Evolutionary conservation across 2,329 filamentous ascomycete genomes (phyloP).

Genomic region (Diplocarpon mali): DNA sequence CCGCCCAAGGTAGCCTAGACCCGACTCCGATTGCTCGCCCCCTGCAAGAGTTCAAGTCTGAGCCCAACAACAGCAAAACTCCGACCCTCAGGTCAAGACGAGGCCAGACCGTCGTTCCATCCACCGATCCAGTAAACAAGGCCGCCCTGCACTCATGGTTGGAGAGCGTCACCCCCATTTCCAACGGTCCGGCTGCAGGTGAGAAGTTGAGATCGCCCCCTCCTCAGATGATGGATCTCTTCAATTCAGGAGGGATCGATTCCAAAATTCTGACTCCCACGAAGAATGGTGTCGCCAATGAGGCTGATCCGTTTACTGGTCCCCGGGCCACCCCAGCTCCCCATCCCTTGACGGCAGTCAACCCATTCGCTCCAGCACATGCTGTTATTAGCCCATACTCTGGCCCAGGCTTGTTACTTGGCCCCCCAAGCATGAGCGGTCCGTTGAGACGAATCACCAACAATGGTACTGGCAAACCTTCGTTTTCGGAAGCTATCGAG

Average conservation of each 20-base stretch:
- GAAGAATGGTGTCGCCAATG: constrained; percentile 6
- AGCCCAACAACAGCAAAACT: constrained; percentile 11
- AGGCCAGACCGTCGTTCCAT: constrained; percentile 12
- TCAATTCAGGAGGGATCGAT: constrained; percentile 3
- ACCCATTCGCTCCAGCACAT: constrained; percentile 9
- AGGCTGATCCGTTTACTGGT: constrained; percentile 12
- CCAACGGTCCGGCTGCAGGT: constrained; percentile 1
- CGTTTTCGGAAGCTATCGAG: constrained; percentile 21
- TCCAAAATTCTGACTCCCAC: background rate
- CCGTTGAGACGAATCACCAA: constrained; percentile 14
- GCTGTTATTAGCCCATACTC: constrained; percentile 3
- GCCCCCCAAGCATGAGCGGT: background rate
- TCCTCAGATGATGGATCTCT: constrained; percentile 14
- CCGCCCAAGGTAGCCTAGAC: background rate
- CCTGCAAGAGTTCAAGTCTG: constrained; percentile 10
- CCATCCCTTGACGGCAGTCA: background rate
- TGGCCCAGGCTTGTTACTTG: background rate
- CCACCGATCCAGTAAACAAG: constrained; percentile 13
- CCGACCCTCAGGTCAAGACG: constrained; percentile 16
- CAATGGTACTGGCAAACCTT: constrained; percentile 19
- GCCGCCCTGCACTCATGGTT: constrained; percentile 9
- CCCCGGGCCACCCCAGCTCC: background rate
- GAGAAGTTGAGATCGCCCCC: constrained; percentile 4
- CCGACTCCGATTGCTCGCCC: constrained; percentile 12
- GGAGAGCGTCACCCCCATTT: constrained; percentile 5